phyloP scores from a whole-genome alignment of 108 stramenopile genomes.

The Fragilaria crotonensis region DNA sequence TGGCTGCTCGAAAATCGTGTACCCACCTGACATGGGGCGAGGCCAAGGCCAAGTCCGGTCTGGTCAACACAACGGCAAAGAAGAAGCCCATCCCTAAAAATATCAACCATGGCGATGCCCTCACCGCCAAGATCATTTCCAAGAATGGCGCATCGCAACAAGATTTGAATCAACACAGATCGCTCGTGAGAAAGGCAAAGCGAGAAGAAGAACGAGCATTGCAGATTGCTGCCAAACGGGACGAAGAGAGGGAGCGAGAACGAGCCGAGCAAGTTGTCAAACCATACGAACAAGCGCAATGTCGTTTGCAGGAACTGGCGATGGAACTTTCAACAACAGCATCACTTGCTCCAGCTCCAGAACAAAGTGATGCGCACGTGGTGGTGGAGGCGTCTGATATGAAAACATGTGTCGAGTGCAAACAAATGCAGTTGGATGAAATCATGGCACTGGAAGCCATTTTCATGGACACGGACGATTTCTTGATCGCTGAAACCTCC shows the following conservation, averaged over 20 bases:
- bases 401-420: constrained; percentile 23
- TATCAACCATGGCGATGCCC: constrained; percentile 4
- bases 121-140: constrained; percentile 7
- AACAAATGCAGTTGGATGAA: constrained; percentile 36
- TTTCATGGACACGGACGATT: constrained; percentile 17
- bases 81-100: constrained; percentile 11
- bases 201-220: constrained; percentile 25
- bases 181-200: constrained; percentile 7
- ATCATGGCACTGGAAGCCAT: constrained; percentile 35
- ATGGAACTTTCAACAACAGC: background rate
- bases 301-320: constrained; percentile 9
- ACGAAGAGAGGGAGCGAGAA: constrained; percentile 10
- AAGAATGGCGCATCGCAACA: constrained; percentile 3
- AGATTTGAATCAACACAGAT: background rate
- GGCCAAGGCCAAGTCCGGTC: constrained; percentile 39
- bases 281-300: constrained; percentile 16
- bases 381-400: constrained; percentile 1
- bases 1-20: constrained; percentile 48
- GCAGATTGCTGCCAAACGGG: constrained; percentile 3
- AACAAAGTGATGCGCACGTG: background rate
- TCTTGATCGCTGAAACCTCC: constrained; percentile 10
- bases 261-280: constrained; percentile 6
- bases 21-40: constrained; percentile 45
- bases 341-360: background rate
- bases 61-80: constrained; percentile 4